Conservation (phyloP, 2,329 filamentous ascomycete species). For the Fusarium odoratissimum region DNA sequence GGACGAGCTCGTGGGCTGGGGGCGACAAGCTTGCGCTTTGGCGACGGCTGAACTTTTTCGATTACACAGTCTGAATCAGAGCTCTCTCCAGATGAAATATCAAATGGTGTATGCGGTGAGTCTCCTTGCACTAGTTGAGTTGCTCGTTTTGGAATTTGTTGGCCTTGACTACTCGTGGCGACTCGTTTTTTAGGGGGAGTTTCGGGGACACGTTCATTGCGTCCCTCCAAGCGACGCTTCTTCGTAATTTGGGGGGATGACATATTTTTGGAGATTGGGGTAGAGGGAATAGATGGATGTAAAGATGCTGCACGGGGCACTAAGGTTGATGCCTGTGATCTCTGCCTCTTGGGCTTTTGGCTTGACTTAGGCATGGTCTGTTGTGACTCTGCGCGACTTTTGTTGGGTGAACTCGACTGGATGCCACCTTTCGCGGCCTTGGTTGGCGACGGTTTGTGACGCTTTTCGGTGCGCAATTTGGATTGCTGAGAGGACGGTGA, state of each 20-base stretch:
- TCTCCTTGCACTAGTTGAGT: conserved; percentile 6
- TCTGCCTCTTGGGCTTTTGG: neutral
- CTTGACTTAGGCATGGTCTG: neutral
- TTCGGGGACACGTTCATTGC: conserved; percentile 10
- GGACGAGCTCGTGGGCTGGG: conserved; percentile 1
- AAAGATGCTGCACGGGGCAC: neutral
- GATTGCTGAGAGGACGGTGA: neutral
- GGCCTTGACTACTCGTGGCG: neutral
- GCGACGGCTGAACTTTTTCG: conserved; percentile 5
- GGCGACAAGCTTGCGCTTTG: conserved; percentile 28
- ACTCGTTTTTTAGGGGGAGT: conserved; percentile 7
- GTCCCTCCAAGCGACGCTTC: neutral
- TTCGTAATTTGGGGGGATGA: conserved; percentile 10
- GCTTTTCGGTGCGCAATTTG: neutral
- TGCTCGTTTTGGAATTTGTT: neutral
- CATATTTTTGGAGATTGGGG: neutral
- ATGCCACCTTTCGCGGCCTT: neutral
- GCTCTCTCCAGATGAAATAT: conserved; percentile 33
- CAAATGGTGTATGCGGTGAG: conserved; percentile 33
- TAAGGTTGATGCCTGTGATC: neutral
- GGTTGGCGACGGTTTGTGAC: neutral
- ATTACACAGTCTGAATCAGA: conserved; percentile 35
- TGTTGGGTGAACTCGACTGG: neutral
- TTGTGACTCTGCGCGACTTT: neutral
- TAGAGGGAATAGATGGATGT: neutral